Conservation (phyloP, 768 basidiomycete genomes). For the Leccinum subtestaceum region DNA sequence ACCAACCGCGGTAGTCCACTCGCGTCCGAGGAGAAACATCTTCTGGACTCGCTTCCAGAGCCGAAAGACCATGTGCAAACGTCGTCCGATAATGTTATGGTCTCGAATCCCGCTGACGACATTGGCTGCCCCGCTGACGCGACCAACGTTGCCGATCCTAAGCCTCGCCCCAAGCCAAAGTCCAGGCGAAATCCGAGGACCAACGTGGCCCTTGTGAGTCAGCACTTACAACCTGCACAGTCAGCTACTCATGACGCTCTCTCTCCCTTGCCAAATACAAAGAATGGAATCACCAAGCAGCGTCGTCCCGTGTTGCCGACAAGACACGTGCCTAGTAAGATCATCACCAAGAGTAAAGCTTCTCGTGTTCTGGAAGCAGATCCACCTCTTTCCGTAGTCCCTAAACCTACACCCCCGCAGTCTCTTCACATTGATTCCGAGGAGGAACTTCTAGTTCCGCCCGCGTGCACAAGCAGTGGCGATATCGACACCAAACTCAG, state of each 20-base stretch:
- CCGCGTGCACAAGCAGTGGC: constrained; percentile 19
- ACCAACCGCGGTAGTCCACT: neutral
- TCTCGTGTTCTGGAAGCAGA: constrained; percentile 13
- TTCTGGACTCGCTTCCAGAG: neutral
- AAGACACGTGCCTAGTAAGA: constrained; percentile 22
- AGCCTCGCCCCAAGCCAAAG: constrained; percentile 9
- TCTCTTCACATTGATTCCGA: constrained; percentile 13
- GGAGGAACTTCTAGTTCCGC: constrained; percentile 13
- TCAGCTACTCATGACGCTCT: constrained; percentile 13
- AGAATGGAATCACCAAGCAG: constrained; percentile 24
- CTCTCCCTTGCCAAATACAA: neutral
- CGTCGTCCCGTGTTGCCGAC: constrained; percentile 2
- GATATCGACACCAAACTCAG: constrained; percentile 31
- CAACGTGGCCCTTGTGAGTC: constrained; percentile 23
- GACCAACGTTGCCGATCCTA: neutral
- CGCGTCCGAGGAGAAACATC: neutral
- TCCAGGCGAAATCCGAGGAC: constrained; percentile 30
- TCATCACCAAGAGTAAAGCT: constrained; percentile 11
- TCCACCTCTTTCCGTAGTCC: constrained; percentile 7
- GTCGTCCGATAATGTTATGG: neutral
- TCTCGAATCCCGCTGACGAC: neutral
- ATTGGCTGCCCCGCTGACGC: constrained; percentile 1
- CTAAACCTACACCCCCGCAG: constrained; percentile 13
- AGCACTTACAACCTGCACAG: neutral
- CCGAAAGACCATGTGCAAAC: neutral